Percentiles rank a stretch among this genome's conserved stretches.
These are phyloP conservation scores for Podila horticola DNA, from an alignment of 192 early-diverging fungal species.

Conservation along the genomic window DNA sequence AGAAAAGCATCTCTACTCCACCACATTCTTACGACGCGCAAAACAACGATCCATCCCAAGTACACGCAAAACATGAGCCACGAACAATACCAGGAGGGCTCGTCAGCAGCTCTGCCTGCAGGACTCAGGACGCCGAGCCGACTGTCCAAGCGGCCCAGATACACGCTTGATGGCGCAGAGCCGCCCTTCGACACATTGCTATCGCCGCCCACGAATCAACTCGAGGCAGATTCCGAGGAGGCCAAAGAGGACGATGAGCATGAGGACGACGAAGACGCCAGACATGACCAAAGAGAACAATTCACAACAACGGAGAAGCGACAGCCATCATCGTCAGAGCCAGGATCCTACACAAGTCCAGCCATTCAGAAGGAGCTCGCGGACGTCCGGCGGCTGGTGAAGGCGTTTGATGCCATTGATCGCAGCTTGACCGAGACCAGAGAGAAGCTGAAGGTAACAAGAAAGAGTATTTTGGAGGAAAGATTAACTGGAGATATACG, in stretches of 20 bases:
- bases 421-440: conserved; percentile 34
- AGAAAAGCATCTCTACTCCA: too few species aligned
- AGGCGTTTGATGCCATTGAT: conserved; percentile 30
- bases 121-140: conserved; percentile 20
- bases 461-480: background rate
- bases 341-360: background rate
- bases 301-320: background rate
- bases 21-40: too few species aligned
- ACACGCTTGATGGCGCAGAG: conserved; percentile 1
- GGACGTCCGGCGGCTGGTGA: conserved; percentile 18
- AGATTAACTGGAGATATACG: background rate
- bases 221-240: background rate
- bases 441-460: conserved; percentile 39
- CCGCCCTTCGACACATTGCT: too few species aligned
- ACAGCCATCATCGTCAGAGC: background rate
- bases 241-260: too few species aligned
- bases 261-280: too few species aligned
- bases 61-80: background rate
- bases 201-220: background rate
- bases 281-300: too few species aligned
- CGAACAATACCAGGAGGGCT: background rate
- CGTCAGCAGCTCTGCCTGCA: background rate
- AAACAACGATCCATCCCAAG: too few species aligned
- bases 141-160: conserved; percentile 27
- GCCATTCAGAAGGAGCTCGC: conserved; percentile 21